These are phyloP conservation scores for Hypomontagnella submonticulosa DNA, from an alignment of 495 filamentous ascomycete species.

Conservation along the genomic window DNA sequence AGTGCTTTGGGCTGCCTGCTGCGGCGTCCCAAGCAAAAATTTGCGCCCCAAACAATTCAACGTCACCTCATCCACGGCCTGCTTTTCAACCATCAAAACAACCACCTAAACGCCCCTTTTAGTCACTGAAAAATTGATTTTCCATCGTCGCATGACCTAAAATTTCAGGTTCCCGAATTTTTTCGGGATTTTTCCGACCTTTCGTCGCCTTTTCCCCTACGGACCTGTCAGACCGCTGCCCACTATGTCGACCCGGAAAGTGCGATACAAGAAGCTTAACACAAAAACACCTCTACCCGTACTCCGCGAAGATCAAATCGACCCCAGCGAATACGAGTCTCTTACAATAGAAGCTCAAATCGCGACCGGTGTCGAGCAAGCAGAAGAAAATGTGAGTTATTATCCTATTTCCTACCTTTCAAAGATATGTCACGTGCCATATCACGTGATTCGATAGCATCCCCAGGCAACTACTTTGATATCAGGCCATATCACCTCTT, in stretches of 20 bases:
- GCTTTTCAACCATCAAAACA: conserved; percentile 69
- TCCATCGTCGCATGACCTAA: conserved; percentile 65
- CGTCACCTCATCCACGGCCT: conserved; percentile 72
- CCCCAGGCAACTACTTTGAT: conserved; percentile 22
- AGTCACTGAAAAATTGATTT: conserved; percentile 67
- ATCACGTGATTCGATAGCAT: conserved; percentile 63
- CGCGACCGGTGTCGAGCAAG: conserved; percentile 95
- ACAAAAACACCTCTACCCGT: conserved; percentile 87
- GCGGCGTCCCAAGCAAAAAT: conserved; percentile 51
- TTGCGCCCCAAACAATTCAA: conserved; percentile 64
- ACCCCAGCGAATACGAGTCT: conserved; percentile 71
- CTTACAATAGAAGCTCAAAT: conserved; percentile 72
- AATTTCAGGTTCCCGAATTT: conserved; percentile 60
- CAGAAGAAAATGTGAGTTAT: conserved; percentile 92
- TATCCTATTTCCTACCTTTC: conserved; percentile 51
- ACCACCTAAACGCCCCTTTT: conserved; percentile 58
- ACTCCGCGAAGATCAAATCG: conserved; percentile 89
- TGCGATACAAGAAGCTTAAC: conserved; percentile 90
- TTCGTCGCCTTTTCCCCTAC: conserved; percentile 52
- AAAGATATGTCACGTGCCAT: conserved; percentile 58
- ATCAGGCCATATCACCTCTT: conserved; percentile 26
- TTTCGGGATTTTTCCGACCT: conserved; percentile 60
- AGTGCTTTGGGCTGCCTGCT: conserved; percentile 35
- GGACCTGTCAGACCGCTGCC: conserved; percentile 56
- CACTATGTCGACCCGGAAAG: conserved; percentile 75